Evolutionary conservation across 1,284 basidiomycete genomes (phyloP).

Genomic region (Marasmius tenuissimus): DNA sequence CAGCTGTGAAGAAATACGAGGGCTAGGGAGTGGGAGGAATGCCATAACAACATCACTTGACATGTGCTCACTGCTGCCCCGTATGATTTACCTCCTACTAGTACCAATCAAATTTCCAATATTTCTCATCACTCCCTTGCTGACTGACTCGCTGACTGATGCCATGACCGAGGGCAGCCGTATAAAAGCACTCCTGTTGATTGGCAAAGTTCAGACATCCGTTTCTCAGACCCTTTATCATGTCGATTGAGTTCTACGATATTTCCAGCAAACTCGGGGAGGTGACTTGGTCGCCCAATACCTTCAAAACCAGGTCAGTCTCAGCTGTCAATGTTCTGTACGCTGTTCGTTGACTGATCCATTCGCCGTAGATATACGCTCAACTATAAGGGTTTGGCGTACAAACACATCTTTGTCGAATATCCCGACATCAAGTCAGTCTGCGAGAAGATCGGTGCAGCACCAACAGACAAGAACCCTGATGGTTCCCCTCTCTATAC

Average conservation of each 20-base stretch:
- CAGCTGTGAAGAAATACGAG: conserved; percentile 4
- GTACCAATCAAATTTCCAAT: no score
- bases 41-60: not conserved
- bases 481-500: conserved; percentile 21
- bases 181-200: no score
- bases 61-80: not conserved
- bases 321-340: not conserved
- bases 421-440: conserved; percentile 4
- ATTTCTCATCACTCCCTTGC: no score
- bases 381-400: conserved; percentile 6
- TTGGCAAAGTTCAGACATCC: no score
- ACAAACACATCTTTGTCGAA: conserved; percentile 5
- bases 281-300: conserved; percentile 23
- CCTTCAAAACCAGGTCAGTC: conserved; percentile 24
- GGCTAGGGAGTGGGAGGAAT: not conserved
- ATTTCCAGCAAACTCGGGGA: conserved; percentile 14
- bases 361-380: not conserved
- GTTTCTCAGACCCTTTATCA: no score
- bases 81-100: no score
- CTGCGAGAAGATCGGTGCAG: conserved; percentile 14
- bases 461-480: conserved; percentile 12
- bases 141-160: no score
- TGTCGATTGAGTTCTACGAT: conserved; percentile 20
- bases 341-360: not conserved
- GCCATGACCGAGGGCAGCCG: no score